A percentile compares a stretch with the other conserved stretches of the same genome.
Conservation (phyloP, 1,284 basidiomycete genomes). For the Leccinum subrobustum region DNA sequence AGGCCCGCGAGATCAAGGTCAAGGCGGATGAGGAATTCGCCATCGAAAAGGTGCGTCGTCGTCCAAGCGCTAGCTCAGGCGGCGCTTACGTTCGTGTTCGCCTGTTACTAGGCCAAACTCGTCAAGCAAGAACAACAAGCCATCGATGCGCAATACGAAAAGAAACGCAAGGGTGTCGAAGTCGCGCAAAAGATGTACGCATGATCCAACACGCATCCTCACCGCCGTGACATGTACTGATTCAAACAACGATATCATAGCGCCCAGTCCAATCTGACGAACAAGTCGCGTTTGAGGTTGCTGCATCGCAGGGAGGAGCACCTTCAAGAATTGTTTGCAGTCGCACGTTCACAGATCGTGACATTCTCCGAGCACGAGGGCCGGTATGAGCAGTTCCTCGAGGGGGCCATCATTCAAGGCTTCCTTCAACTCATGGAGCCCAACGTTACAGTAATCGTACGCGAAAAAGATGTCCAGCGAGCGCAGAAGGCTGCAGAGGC, state of each 20-base stretch:
- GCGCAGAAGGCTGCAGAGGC: conserved; percentile 59
- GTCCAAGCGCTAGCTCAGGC: background rate
- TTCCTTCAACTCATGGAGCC: conserved; percentile 73
- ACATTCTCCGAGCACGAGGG: conserved; percentile 68
- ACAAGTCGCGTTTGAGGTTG: conserved; percentile 90
- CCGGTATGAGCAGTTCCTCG: conserved; percentile 76
- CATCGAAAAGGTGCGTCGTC: conserved; percentile 80
- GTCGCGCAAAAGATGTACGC: conserved; percentile 92
- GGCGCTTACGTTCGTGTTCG: background rate
- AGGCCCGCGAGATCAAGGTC: conserved; percentile 93
- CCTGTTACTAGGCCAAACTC: conserved; percentile 75
- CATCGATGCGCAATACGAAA: conserved; percentile 90
- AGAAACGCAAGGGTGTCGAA: conserved; percentile 91
- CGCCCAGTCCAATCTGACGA: conserved; percentile 93
- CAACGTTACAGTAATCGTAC: conserved; percentile 56
- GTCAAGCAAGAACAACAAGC: conserved; percentile 92
- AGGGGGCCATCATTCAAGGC: conserved; percentile 82
- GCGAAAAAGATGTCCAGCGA: conserved; percentile 59
- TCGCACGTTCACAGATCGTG: conserved; percentile 64
- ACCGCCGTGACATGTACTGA: background rate
- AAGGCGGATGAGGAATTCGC: conserved; percentile 98
- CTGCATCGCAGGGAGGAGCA: conserved; percentile 93
- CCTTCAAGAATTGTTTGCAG: conserved; percentile 85
- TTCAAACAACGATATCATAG: conserved; percentile 42
- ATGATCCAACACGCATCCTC: background rate